Evolutionary conservation across 805 yeast genomes (phyloP), one percentile per base, ranked within the genome.

Genomic region (Ogataea zsoltii): DNA sequence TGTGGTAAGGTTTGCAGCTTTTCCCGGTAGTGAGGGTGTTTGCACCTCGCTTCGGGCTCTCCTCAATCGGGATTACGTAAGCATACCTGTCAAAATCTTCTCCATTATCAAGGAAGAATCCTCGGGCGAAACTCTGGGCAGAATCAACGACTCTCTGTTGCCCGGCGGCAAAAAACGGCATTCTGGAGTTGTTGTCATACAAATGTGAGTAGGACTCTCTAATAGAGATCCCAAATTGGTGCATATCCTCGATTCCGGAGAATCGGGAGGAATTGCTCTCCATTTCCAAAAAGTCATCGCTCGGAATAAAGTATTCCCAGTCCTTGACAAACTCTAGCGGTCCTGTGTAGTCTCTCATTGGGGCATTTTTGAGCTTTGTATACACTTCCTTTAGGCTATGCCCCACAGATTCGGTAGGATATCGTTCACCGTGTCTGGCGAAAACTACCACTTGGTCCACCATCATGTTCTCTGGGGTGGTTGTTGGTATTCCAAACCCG

Each of bases 351-450:
- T 67, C 53, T 5, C 62, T 66, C 16, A 60, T 60, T 1, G 67
- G 65, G 9, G 75, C 63, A 12, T 34, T 31, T 33, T 59, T 60
- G 55, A 81, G 65, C 46, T 69, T 69, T 4, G 60, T 54, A 19
- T 60, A 59, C 4, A 65, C 44, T 1, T 45, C 44, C 11, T 54
- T 46, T 14, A 62, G 53, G 18, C 60, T 66, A 9, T 41, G 19
- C 1, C 55, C 62, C 3, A 72, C 67, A n/a, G 69, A 66, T 2
- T 54, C 62, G 3, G 85, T 75, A 3, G 88, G 89, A 57, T 72
- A 85, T 52, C 96, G 70, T 62, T 87, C 94, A 16, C 92, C 95
- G 58, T 88, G 95, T 58, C 96, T 76, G 54, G 82, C 80, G 41
- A 85, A 66, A 17, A 85, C 65, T 53, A 84, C 89, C 9, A 85